Base-by-base conservation (phyloP, 768 basidiomycete species). In the Leccinum variicolor region DNA sequence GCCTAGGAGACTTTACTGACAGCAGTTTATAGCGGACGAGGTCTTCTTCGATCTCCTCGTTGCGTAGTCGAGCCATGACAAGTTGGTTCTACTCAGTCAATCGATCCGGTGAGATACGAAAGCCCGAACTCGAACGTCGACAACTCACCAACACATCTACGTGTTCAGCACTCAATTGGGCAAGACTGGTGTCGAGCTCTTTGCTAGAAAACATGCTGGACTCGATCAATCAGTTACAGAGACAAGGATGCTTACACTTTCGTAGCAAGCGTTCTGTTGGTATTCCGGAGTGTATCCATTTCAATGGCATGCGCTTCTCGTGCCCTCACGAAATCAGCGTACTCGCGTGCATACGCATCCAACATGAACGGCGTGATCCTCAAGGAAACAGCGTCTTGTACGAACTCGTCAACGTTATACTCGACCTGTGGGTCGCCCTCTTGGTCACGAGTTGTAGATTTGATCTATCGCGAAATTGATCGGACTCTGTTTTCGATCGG, bases 351-450 rank as follows among this genome's bases (percentile, higher is more conserved):
- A 69, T 92, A 96, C 19, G 84, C 81, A 66, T 98, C 96, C 41
- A 98, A 79, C 92, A 95, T 94, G 74, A 98, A 95, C 0, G 97
- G 92, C 4, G 95, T 97, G 62, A 99, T 93, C 60, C 82, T 82
- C 64, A 97, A 74, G 21, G 85, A 84, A 57, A 92, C 84, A 8
- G 95, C 90, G 66, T 98, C 94, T 56, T 84, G 80, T 5, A 98
- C 89, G 71, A 98, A 95, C 46, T 86, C 84, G 63, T 95, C 84
- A 9, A 90, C 86, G 50, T 79, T 77, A 64, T 92, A 92, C 68
- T 73, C 72, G 54, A 70, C 66, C 3, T 54, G 58, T 34, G 29
- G 15, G 2, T 61, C 55, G n/a, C 14, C 10, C 50, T 54, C 50
- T 29, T 71, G 71, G 4, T 52, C 67, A 25, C 73, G 72, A 19